These are phyloP conservation scores for Lachnellula cervina DNA, from an alignment of 2,329 filamentous ascomycete species.

Conservation along the genomic window DNA sequence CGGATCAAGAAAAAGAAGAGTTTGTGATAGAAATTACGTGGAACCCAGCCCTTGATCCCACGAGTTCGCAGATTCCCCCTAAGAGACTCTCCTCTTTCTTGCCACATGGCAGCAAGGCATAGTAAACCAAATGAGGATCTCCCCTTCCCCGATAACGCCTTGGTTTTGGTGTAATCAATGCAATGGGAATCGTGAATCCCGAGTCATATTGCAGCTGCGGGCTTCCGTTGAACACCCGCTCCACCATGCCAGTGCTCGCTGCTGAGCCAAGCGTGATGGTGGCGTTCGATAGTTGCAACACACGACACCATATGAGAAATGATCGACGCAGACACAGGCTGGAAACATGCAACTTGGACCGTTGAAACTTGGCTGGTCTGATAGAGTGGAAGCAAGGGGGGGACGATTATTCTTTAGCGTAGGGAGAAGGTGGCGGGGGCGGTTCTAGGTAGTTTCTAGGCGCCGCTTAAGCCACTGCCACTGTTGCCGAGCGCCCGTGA, in stretches of 20 bases:
- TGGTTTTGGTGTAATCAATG: neutral
- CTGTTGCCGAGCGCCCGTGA: neutral
- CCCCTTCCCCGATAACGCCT: neutral
- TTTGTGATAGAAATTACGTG: constrained; percentile 7
- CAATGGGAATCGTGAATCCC: neutral
- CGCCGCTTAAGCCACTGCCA: neutral
- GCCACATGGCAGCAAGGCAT: constrained; percentile 9
- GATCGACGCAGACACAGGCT: neutral
- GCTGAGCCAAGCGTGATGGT: neutral
- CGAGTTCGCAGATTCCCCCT: neutral
- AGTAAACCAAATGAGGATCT: neutral
- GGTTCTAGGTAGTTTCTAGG: too few relatives aligned
- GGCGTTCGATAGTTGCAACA: neutral
- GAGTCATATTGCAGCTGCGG: constrained; percentile 4
- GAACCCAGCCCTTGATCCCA: neutral
- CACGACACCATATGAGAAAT: neutral
- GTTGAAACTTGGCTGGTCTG: neutral
- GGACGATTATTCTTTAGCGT: neutral
- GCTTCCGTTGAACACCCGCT: neutral
- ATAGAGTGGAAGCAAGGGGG: neutral
- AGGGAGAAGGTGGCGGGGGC: neutral
- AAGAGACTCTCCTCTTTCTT: neutral
- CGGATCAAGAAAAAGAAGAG: neutral
- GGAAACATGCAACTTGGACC: neutral
- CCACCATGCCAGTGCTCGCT: neutral